Base-by-base conservation (phyloP, 1,284 basidiomycete genomes). In the Gymnopus androsaceus region DNA sequence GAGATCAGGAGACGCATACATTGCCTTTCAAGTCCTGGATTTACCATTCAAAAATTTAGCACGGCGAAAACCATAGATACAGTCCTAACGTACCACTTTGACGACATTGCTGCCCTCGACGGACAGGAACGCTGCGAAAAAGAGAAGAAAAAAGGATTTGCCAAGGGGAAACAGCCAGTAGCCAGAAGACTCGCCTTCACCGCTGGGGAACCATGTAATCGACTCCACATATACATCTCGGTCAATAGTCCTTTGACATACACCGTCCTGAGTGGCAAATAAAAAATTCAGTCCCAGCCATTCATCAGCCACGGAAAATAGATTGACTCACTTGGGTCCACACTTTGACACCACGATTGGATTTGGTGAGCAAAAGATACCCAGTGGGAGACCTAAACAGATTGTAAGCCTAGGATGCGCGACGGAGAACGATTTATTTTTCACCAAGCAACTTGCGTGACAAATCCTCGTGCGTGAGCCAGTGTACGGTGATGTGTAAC, bases 381-480 rank as follows among this genome's bases (percentile, higher is more conserved):
- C 89, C 85, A 28, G 76, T 80, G 1, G 87, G 87, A 28, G 88
- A 88, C 87, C 86, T 88, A 61, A 12, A 52, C 59, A 25, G 45
- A 7, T 49, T 54, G 6, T 33, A 36, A 25, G 34, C 36, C 47
- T 15, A 44, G 42, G n/a, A 50, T 38, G 44, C 33, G 52, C 42
- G 48, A 59, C 47, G 9, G 21, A 48, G 1, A 11, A 28, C 17
- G 54, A 50, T 36, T 25, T 48, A 53, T 40, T 42, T 28, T 67
- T 54, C 63, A 87, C 89, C 89, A 92, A 28, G 88, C 88, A 17
- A 91, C 88, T 69, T 91, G 89, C 46, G 84, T 82, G 42, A 90
- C 85, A 64, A 91, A 90, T 23, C 88, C 87, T 65, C 83, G 80
- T 21, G 87, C 77, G 65, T 91, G 88, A 3, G 84, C 85, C 12